A percentile compares a stretch with the other conserved stretches of the same genome.
Evolutionary conservation across 257 asterid genomes (phyloP).

Genomic region (Lycium ferocissimum): DNA sequence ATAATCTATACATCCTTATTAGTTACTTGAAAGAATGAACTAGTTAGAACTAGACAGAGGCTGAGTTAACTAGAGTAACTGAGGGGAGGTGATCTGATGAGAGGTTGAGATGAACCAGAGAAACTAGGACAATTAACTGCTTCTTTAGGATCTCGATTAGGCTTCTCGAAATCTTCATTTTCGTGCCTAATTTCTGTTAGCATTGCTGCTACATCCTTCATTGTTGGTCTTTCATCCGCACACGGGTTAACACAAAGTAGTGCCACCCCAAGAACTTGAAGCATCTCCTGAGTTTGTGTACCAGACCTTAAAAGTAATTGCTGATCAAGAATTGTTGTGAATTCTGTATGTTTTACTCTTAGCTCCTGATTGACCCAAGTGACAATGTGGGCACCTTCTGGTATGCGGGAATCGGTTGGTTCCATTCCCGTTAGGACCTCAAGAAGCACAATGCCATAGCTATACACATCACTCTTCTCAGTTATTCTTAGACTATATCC

Average conservation of each 20-base stretch:
- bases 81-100: constrained; percentile 56
- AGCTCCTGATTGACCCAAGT: constrained; percentile 64
- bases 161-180: constrained; percentile 56
- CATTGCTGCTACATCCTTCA: constrained; percentile 81
- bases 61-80: constrained; percentile 44
- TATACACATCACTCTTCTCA: constrained; percentile 76
- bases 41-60: constrained; percentile 31
- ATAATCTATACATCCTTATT: constrained; percentile 40
- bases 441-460: constrained; percentile 75
- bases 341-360: constrained; percentile 49
- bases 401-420: constrained; percentile 68
- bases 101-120: constrained; percentile 63
- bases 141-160: constrained; percentile 49
- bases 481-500: constrained; percentile 77
- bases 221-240: constrained; percentile 73
- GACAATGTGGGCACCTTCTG: constrained; percentile 67
- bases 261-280: constrained; percentile 80
- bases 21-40: constrained; percentile 41
- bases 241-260: constrained; percentile 60
- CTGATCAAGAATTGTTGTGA: constrained; percentile 68
- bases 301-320: constrained; percentile 59
- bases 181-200: constrained; percentile 67
- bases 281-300: constrained; percentile 73
- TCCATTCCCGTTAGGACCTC: constrained; percentile 82
- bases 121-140: constrained; percentile 65